Base-by-base conservation (phyloP, 441 rosid species). In the Gossypium gossypioides region DNA sequence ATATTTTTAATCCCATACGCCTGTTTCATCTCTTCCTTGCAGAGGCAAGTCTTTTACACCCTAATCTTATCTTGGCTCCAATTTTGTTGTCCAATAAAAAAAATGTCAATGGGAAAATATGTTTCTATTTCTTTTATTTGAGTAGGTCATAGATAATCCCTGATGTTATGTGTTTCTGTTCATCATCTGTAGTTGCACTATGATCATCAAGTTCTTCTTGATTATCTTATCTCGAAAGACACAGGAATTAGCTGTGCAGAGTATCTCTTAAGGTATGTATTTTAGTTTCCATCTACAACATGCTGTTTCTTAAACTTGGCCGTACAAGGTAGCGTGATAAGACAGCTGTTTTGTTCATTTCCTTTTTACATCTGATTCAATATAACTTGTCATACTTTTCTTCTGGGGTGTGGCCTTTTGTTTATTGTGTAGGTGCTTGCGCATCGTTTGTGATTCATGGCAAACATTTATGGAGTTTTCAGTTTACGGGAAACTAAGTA, bases 201-300 rank as follows among this genome's bases (percentile, higher is more conserved):
- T 78, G 97, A 90, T 80, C 96, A 94, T 81, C 89, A 88, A 82
- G 92, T 90, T 76, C 90, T 94, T 78, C 96, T 94, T 66, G 97
- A 94, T 86, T 91, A 88, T 85, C 96, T 90, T 72, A 89, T 90
- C 78, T 90, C 96, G 29, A 90, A 87, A 81, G 97, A 90, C 76
- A 79, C 76, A 0, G 93, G 98, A 77, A 81, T 78, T 74, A 81
- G 78, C 78, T 88, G 92, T 79, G 97, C 90, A 56, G 96, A 91
- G 67, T 94, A 91, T 85, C 89, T 94, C 37, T 77, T 94, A 66
- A 88, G 91, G 98, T 89, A 34, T 40, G 75, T 51, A 42, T 63
- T 75, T 65, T 55, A 48, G 72, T 66, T 52, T 54, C 42, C 58
- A 55, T 21, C 71, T 62, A 50, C 25, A 57, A 32, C 42, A 34